Conservation (phyloP, 352 stramenopile species). For the Phytophthora multivora region DNA sequence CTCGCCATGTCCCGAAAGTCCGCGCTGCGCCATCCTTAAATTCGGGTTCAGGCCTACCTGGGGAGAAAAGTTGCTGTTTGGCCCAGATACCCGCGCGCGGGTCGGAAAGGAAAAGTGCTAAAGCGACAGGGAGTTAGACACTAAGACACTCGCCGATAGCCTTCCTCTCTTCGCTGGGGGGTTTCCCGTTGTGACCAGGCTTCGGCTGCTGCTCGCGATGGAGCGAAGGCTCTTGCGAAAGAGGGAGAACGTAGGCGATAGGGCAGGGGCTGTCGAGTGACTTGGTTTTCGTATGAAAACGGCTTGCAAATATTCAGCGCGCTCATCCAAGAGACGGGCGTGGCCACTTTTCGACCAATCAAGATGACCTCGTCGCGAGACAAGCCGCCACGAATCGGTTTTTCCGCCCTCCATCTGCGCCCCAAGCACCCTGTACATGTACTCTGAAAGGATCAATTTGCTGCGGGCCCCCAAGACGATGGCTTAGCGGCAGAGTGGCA, state of each 20-base stretch:
- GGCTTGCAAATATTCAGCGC: conserved; percentile 35
- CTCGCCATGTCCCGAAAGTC: conserved; percentile 35
- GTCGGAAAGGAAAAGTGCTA: conserved; percentile 6
- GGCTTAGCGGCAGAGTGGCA: neutral
- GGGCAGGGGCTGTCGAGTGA: conserved; percentile 8
- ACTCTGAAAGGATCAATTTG: conserved; percentile 14
- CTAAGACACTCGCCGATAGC: conserved; percentile 2
- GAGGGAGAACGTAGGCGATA: conserved; percentile 15
- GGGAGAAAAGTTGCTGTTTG: neutral
- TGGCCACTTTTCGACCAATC: conserved; percentile 18
- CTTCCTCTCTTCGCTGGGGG: conserved; percentile 20
- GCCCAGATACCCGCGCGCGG: conserved; percentile 13
- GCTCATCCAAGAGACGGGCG: conserved; percentile 10
- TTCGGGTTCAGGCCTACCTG: neutral
- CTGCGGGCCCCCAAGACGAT: neutral
- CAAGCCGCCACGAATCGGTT: conserved; percentile 20
- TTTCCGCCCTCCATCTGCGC: conserved; percentile 29
- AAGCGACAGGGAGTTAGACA: conserved; percentile 26
- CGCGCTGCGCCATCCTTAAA: conserved; percentile 32
- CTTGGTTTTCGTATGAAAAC: conserved; percentile 21
- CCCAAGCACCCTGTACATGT: conserved; percentile 17
- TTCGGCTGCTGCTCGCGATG: neutral
- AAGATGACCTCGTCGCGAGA: conserved; percentile 6
- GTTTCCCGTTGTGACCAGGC: conserved; percentile 33
- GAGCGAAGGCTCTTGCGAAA: conserved; percentile 23